Percentiles rank a stretch among this genome's conserved stretches.
Conservation (phyloP, 345 rosid genomes). For the Syzygium aqueum region DNA sequence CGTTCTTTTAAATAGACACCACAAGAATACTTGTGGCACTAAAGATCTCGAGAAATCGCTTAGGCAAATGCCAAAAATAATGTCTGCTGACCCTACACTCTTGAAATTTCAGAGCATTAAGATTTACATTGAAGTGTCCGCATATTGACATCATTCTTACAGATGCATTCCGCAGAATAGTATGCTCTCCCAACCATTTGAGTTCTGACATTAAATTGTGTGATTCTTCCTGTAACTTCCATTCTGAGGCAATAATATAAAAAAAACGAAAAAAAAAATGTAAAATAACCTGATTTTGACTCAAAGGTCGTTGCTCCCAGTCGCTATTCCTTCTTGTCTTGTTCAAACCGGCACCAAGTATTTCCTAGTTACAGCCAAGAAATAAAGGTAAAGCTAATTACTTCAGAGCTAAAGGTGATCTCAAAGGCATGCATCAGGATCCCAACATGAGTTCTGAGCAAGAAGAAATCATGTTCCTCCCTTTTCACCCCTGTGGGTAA, state of each 20-base stretch:
- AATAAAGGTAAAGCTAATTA: neutral
- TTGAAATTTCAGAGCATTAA: neutral
- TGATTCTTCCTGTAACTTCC: neutral
- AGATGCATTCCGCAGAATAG: neutral
- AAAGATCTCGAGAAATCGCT: neutral
- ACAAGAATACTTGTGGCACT: neutral
- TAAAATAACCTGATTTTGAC: conserved; percentile 47
- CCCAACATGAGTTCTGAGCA: neutral
- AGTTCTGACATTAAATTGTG: neutral
- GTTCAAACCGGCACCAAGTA: conserved; percentile 82
- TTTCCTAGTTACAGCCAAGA: conserved; percentile 33
- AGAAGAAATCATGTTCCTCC: neutral
- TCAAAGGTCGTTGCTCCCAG: conserved; percentile 89
- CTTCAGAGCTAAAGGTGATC: neutral
- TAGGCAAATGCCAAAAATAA: neutral
- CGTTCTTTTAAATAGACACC: too few species aligned
- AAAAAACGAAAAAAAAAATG: neutral
- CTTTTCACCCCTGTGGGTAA: neutral
- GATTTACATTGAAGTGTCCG: neutral
- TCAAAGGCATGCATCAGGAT: neutral
- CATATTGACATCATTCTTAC: neutral
- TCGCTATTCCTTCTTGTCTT: conserved; percentile 82
- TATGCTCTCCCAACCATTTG: neutral
- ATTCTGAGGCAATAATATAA: neutral
- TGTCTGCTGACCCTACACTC: neutral